Conservation (phyloP, 768 basidiomycete species). For the Panaeolus papilionaceus region DNA sequence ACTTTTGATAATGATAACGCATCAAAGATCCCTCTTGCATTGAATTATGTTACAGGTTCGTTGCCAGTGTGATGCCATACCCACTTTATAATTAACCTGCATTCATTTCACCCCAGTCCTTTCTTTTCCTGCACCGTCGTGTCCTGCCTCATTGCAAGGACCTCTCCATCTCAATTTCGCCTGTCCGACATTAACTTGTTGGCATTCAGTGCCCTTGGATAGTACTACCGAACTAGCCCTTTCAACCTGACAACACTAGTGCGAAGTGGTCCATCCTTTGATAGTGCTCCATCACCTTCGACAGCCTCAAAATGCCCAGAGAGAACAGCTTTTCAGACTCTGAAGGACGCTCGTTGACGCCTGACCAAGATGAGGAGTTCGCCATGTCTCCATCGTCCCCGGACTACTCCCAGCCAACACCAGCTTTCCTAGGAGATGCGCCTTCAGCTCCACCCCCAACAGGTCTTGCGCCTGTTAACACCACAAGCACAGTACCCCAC, state of each 20-base stretch:
- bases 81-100: slow-evolving; percentile 11
- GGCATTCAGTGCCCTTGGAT: not conserved
- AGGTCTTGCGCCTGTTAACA: not conserved
- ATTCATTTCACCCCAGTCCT: not conserved
- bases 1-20: slow-evolving; percentile 4
- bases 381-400: slow-evolving; percentile 19
- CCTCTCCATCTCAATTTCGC: not conserved
- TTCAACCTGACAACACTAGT: not conserved
- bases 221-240: not conserved
- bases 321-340: slow-evolving; percentile 74
- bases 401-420: slow-evolving; percentile 18
- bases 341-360: slow-evolving; percentile 68
- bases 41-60: slow-evolving; percentile 11
- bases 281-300: not conserved
- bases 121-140: not conserved
- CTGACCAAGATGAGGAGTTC: slow-evolving; percentile 59
- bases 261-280: not conserved
- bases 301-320: slow-evolving; percentile 53
- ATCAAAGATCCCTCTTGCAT: not conserved
- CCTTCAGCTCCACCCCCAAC: not conserved
- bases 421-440: not conserved
- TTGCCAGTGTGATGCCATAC: slow-evolving; percentile 7
- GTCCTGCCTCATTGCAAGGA: slow-evolving; percentile 3
- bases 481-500: not conserved
- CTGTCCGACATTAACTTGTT: slow-evolving; percentile 5